Base-by-base conservation (phyloP, 768 basidiomycete species). In the Glaciozyma martinii region DNA sequence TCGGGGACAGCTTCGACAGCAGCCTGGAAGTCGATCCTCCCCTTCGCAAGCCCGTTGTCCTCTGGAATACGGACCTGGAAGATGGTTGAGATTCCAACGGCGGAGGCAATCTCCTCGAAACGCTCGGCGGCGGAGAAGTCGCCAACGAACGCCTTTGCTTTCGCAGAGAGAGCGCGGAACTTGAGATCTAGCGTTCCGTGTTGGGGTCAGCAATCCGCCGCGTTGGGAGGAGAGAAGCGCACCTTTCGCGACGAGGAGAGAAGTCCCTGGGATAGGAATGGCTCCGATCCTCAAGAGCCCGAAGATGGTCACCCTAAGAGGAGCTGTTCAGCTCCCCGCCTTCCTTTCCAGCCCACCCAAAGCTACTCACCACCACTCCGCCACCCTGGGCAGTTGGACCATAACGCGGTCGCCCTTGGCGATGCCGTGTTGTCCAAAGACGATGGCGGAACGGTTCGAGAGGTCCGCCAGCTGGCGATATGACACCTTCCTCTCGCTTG, bases 231-330 rank as follows among this genome's bases (percentile, higher is more conserved):
- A 15, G 30, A 54, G 27, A 15, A 29, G 7, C 44, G n/a, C 16
- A 66, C 69, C 69, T 52, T 71, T 71, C 13, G 59, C 42, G 30
- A 68, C 62, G 44, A 71, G 65, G 6, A 71, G 49, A 1, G 62
- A 60, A 5, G 70, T 71, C 3, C 67, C 64, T 7, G 70, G 70
- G 3, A 61, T 40, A 0, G 67, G 43, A 1, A 71, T 55, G 1
- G 62, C 67, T 7, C 70, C 70, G 30, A 68, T 46, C 5, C 70
- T 53, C 49, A 53, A 30, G 8, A 71, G 30, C 0, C 67, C 70
- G n/a, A 63, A 62, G 5, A 68, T 30, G 12, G 59, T 62, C 27
- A 61, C n/a, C 37, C 56, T 56, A 67, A 56, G 56, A 70, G 25
- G 56, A 70, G 25, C 50, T 50, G 50, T 12, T 18, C 4, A 50